Evolutionary conservation across 177 flowering plant species (phyloP).

Genomic region (Vitis hybrid): DNA sequence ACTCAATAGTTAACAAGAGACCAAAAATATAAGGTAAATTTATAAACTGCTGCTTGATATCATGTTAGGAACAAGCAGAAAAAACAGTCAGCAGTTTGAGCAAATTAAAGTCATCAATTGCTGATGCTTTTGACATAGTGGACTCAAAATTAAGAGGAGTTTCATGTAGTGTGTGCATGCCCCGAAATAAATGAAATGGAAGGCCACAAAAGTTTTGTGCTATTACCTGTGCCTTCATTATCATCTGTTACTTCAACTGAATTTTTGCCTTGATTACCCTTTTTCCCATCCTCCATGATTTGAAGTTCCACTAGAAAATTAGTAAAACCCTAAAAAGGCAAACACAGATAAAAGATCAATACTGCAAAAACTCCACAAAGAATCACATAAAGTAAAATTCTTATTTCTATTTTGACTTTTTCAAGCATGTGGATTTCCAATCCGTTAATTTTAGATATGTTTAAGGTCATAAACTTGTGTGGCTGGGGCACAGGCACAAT

Average conservation of each 20-base stretch:
- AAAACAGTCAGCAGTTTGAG: not conserved
- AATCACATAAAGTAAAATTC: too few species aligned
- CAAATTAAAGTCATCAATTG: not conserved
- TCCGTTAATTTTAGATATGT: too few species aligned
- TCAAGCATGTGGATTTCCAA: too few species aligned
- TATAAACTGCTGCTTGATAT: too few species aligned
- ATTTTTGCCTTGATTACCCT: not conserved
- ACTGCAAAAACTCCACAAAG: not conserved
- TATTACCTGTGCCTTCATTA: not conserved
- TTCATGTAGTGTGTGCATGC: too few species aligned
- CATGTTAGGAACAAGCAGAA: not conserved
- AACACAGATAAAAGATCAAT: not conserved
- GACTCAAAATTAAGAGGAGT: too few species aligned
- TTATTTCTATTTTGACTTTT: too few species aligned
- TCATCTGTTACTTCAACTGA: not conserved
- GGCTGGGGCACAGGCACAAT: too few species aligned
- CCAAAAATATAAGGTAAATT: too few species aligned
- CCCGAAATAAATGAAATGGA: too few species aligned
- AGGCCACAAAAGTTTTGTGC: not conserved
- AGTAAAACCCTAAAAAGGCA: not conserved
- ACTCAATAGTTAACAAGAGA: too few species aligned
- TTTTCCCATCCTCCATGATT: constrained; percentile 2
- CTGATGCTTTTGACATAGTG: not conserved
- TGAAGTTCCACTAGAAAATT: not conserved
- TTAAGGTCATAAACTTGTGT: too few species aligned